phyloP scores from a whole-genome alignment of 2,329 filamentous ascomycete species.

The Hypoxylon sp. region DNA sequence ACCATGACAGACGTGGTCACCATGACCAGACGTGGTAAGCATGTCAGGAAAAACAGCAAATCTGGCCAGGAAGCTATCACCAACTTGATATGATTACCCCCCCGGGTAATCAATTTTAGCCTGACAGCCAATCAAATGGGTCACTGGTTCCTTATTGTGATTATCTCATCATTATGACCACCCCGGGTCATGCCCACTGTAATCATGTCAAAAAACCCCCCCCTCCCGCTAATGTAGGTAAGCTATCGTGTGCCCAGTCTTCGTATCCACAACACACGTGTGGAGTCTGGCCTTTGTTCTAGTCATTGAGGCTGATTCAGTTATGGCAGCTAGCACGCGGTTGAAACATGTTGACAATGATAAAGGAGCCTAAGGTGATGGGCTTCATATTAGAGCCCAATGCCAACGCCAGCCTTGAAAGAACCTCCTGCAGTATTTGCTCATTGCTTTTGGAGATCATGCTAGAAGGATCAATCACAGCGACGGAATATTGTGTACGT shows the following conservation, averaged over 20 bases:
- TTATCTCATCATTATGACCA: too few relatives aligned
- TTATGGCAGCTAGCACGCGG: constrained; percentile 17
- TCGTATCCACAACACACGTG: constrained; percentile 27
- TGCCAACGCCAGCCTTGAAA: not conserved
- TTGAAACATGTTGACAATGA: constrained; percentile 10
- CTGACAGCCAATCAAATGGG: not conserved
- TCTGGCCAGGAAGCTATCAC: too few relatives aligned
- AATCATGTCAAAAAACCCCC: too few relatives aligned
- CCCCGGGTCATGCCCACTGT: too few relatives aligned
- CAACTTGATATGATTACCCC: too few relatives aligned
- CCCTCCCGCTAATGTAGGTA: too few relatives aligned
- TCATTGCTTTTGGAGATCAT: not conserved
- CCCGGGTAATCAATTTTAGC: too few relatives aligned
- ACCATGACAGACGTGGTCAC: too few relatives aligned
- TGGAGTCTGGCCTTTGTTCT: constrained; percentile 13
- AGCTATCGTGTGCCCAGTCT: constrained; percentile 32
- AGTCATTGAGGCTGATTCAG: constrained; percentile 34
- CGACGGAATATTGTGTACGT: not conserved
- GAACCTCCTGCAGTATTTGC: not conserved
- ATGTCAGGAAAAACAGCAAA: too few relatives aligned
- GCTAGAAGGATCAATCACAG: not conserved
- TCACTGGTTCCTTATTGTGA: too few relatives aligned
- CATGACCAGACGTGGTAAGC: too few relatives aligned
- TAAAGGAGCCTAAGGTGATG: not conserved
- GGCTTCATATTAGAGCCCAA: not conserved